Percentiles rank a stretch among this genome's conserved stretches.
phyloP scores from a whole-genome alignment of 140 eudicot genomes.

The Flaveria floridana region DNA sequence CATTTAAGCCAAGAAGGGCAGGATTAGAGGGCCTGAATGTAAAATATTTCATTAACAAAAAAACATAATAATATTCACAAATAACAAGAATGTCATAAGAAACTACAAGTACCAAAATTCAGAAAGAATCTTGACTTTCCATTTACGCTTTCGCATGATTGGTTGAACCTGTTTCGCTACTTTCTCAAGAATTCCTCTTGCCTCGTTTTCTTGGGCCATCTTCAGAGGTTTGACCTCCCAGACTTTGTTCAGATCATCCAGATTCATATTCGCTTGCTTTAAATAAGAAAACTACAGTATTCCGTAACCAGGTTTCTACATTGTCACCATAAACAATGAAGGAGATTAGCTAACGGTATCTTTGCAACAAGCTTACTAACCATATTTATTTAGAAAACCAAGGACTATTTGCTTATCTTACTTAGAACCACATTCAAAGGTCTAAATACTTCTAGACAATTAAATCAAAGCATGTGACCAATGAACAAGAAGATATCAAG shows the following conservation, averaged over 20 bases:
- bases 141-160: slow-evolving; percentile 71
- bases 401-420: no score
- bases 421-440: no score
- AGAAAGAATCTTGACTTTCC: slow-evolving; percentile 81
- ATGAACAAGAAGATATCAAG: no score
- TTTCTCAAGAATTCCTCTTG: slow-evolving; percentile 63
- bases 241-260: slow-evolving; percentile 78
- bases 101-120: slow-evolving; percentile 59
- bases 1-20: slow-evolving; percentile 69
- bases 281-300: background rate
- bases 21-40: slow-evolving; percentile 74
- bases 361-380: no score
- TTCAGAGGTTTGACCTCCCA: slow-evolving; percentile 80
- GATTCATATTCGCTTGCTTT: slow-evolving; percentile 43
- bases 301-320: no score
- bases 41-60: background rate
- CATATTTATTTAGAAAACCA: background rate
- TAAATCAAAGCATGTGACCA: no score
- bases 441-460: no score
- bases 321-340: no score
- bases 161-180: slow-evolving; percentile 90
- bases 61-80: no score
- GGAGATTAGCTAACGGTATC: no score
- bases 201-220: slow-evolving; percentile 56
- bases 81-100: background rate